Conservation (phyloP, 179 eudicot species). For the Kewa caespitosa region DNA sequence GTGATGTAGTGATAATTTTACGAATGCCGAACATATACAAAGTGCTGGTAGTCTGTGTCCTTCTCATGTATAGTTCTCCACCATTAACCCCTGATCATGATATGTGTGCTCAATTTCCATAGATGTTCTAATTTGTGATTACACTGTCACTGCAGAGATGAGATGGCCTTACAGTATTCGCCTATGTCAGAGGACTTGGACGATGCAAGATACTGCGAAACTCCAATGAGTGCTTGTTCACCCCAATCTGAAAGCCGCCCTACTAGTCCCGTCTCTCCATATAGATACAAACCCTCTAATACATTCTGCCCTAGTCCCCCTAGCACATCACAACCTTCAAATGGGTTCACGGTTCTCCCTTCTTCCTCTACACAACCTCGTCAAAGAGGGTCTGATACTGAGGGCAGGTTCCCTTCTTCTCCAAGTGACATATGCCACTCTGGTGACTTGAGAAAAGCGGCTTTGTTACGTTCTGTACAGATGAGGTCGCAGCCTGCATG, state of each 20-base stretch:
- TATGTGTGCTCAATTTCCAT: neutral
- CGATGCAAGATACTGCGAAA: conserved; percentile 66
- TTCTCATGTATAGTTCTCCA: too few relatives aligned
- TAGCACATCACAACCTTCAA: conserved; percentile 46
- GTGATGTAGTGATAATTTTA: too few relatives aligned
- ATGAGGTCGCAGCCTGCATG: conserved; percentile 81
- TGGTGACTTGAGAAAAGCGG: conserved; percentile 89
- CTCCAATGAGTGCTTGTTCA: conserved; percentile 50
- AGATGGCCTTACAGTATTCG: conserved; percentile 67
- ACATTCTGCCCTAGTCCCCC: conserved; percentile 54
- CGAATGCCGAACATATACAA: too few relatives aligned
- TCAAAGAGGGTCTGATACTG: conserved; percentile 78
- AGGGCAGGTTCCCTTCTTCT: conserved; percentile 92
- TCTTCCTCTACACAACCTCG: conserved; percentile 59
- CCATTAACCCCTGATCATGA: neutral
- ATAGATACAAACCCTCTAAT: conserved; percentile 56
- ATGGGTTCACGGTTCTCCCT: conserved; percentile 29
- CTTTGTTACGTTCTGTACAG: conserved; percentile 86
- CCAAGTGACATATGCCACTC: conserved; percentile 98
- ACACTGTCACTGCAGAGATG: conserved; percentile 60
- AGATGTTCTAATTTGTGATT: neutral
- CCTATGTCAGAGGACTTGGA: conserved; percentile 97
- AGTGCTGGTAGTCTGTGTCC: too few relatives aligned
- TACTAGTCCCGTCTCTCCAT: conserved; percentile 91
- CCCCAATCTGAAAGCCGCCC: conserved; percentile 82